Evolutionary conservation across 139 green algal genomes (phyloP), one percentile per base, ranked within the genome.

Genomic region (Micractinium sp.): DNA sequence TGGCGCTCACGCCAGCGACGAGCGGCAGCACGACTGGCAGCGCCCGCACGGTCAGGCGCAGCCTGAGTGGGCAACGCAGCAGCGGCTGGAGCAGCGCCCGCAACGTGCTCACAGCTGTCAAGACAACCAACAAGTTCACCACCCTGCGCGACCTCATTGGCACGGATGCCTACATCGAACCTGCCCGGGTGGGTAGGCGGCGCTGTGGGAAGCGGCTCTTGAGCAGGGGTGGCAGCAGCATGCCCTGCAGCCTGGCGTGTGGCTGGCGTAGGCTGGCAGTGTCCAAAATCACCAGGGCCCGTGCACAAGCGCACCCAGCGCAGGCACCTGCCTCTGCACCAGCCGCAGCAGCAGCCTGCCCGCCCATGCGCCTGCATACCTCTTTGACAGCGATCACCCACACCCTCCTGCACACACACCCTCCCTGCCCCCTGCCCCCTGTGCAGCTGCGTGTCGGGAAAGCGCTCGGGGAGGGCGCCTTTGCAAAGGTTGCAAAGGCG

Each of bases 391-490:
- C n/a, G n/a, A n/a, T n/a, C n/a, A 56, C 47, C 5, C 47, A 56
- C 47, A 56, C 9, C 7, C 9, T 5, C 47, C 47, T 5, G 9
- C 47, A 9, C 47, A 56, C 47, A 9, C 9, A 23, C 63, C 63
- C 63, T 71, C 20, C 63, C 63, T 27, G 63, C 63, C 47, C 13
- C 60, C 60, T 67, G 60, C 60, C 60, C 22, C 22, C 39, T 35
- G 18, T 83, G 78, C 39, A 16, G 39, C 39, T 82, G 4, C 15
- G 27, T 60, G 35, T 38, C 3, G 35, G 53, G 76, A 56, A 78
- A 67, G 78, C 53, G 15, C 53, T 33, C 89, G 29, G 89, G 89
- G 89, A 90, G 33, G 89, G 89, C 13, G 83, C 89, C 0, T 92
- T 92, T 81, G 89, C 89, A 14, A 82, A 73, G 3, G 89, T 92